Base-by-base conservation (phyloP, 2,329 filamentous ascomycete species). In the Talaromyces amestolkiae region DNA sequence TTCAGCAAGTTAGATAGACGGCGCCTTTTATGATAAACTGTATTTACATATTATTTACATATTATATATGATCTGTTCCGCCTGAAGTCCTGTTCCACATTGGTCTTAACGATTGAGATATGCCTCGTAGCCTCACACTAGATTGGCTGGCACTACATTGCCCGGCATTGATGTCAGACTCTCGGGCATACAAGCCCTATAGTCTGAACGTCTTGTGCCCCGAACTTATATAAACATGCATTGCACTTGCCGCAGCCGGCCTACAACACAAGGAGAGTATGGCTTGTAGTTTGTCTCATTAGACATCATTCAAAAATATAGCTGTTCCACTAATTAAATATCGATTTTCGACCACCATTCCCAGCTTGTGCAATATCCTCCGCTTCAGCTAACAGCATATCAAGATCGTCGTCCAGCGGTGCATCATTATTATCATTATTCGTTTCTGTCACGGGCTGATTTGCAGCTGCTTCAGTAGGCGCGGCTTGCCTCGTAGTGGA, bases 301-400 rank as follows among this genome's bases (percentile, higher is more conserved):
- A 22, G n/a, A 19, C 15, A 41, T 58, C 19, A 41, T 27, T 41
- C 11, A 17, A 31, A 33, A 24, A 39, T 33, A 56, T 56, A 19
- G 47, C 22, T 54, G 13, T 15, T 22, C 24, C 39, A 19, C 22
- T 39, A 27, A 33, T 59, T 59, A 19, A 59, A 59, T 31, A 59
- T 59, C 8, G 56, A 59, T 22, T 59, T 45, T 31, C 56, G 56
- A 33, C 8, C 15, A 4, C 37, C 39, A 31, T 59, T 17, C 24
- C 24, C 56, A 31, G 37, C 35, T 24, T 58, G 53, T 39, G 35
- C 39, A 33, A 45, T 45, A 45, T 59, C 22, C 24, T 59, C 56
- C 15, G 51, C 61, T 22, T 63, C 61, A 19, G 49, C 61, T 47
- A 63, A 27, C n/a, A 63, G 31, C 51, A 58, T 63, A 47, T 63